A percentile compares a stretch with the other conserved stretches of the same genome.
Conservation (phyloP, 2,329 filamentous ascomycete species). For the Podosphaera aphanis region DNA sequence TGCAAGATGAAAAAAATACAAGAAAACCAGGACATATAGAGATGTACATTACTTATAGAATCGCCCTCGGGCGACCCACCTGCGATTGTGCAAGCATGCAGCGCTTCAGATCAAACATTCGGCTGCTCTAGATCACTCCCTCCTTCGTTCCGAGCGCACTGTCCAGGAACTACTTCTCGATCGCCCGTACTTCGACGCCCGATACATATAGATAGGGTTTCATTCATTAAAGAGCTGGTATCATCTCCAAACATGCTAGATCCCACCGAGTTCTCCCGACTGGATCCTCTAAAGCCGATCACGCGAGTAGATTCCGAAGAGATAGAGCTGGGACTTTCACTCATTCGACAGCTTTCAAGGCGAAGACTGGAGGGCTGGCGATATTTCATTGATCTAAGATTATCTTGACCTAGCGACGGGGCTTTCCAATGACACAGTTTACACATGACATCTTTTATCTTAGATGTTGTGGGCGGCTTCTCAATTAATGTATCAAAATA, state of each 20-base stretch:
- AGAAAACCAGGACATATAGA: too few species aligned
- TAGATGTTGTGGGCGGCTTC: conserved; percentile 83
- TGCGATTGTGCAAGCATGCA: too few species aligned
- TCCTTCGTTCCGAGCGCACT: conserved; percentile 49
- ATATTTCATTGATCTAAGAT: conserved; percentile 26
- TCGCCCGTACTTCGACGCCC: conserved; percentile 52
- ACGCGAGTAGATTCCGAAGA: conserved; percentile 49
- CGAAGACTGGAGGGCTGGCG: conserved; percentile 40
- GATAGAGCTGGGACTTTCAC: conserved; percentile 51
- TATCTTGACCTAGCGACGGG: conserved; percentile 27
- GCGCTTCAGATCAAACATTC: too few species aligned
- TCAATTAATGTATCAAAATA: conserved; percentile 91
- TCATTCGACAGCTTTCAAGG: conserved; percentile 36
- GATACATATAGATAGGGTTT: conserved; percentile 56
- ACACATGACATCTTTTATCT: conserved; percentile 69
- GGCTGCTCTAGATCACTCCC: conserved; percentile 3
- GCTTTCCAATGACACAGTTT: conserved; percentile 86
- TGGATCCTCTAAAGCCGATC: conserved; percentile 56
- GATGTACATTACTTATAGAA: too few species aligned
- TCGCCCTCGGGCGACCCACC: not conserved
- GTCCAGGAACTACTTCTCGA: conserved; percentile 54
- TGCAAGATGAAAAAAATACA: too few species aligned
- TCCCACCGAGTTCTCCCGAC: conserved; percentile 69
- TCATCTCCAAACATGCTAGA: conserved; percentile 67
- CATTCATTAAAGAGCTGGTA: conserved; percentile 51